phyloP scores from a whole-genome alignment of 208 protist genomes.

The Strigomonas culicis region DNA sequence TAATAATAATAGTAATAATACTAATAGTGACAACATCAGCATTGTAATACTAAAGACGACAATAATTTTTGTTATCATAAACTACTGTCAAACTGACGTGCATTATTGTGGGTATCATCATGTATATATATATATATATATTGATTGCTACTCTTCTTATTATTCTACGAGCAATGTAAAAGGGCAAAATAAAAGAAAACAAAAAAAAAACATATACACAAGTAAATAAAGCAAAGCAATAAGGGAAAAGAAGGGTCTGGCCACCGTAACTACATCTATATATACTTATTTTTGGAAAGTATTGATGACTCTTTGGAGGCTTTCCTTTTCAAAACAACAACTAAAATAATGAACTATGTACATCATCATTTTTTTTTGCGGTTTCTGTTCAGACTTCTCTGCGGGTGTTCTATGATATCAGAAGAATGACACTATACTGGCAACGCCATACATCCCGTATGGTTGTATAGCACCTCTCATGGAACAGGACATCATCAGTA shows the following conservation, averaged over 20 bases:
- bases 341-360: not conserved
- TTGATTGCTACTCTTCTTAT: not conserved
- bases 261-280: not conserved
- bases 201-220: not conserved
- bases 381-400: constrained; percentile 8
- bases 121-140: not conserved
- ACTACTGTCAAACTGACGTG: not conserved
- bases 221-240: not conserved
- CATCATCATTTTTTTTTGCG: not conserved
- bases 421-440: too few relatives aligned
- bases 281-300: not conserved
- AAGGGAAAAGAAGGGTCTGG: not conserved
- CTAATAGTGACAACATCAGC: not conserved
- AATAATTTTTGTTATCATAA: not conserved
- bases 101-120: too few relatives aligned
- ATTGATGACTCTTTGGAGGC: too few relatives aligned
- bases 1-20: not conserved
- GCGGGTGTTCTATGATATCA: constrained; percentile 3
- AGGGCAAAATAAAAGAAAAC: not conserved
- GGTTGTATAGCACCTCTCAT: too few relatives aligned
- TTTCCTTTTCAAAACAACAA: not conserved
- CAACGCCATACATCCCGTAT: too few relatives aligned
- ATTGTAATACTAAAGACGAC: not conserved
- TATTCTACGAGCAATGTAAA: not conserved
- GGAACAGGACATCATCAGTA: not conserved